Percentiles rank a stretch among this genome's conserved stretches.
Conservation (phyloP, 257 asterid genomes). For the Nemophila menziesii region DNA sequence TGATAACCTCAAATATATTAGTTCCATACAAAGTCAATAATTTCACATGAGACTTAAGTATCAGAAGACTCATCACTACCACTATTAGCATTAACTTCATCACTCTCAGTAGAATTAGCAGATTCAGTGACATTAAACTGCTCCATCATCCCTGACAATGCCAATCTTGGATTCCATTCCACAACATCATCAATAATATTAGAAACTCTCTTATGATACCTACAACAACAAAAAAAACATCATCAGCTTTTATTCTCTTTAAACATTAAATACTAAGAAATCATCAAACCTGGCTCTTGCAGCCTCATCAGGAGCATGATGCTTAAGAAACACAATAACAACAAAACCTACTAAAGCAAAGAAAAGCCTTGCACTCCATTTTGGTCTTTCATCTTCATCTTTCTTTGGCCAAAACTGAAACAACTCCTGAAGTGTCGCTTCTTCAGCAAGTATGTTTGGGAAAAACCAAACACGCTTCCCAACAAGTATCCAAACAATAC, state of each 20-base stretch:
- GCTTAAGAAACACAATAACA: constrained; percentile 64
- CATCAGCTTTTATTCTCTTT: background rate
- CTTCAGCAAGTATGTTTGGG: constrained; percentile 99
- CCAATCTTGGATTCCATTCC: constrained; percentile 94
- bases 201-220: constrained; percentile 92
- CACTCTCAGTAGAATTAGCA: constrained; percentile 27
- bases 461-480: constrained; percentile 96
- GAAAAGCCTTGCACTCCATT: constrained; percentile 93
- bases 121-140: constrained; percentile 52
- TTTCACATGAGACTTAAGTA: no score
- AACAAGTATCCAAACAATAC: constrained; percentile 59
- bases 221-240: constrained; percentile 16
- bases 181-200: constrained; percentile 94
- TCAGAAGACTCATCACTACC: no score
- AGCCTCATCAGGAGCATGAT: constrained; percentile 99
- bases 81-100: constrained; percentile 20
- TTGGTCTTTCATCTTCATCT: constrained; percentile 84
- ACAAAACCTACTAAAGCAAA: constrained; percentile 54
- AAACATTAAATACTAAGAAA: constrained; percentile 3
- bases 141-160: constrained; percentile 94
- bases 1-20: no score
- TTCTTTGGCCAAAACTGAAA: constrained; percentile 99
- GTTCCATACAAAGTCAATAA: no score
- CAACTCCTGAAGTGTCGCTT: constrained; percentile 88
- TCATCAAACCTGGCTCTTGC: constrained; percentile 93